Conservation (phyloP, 164 flowering plant species). For the Annona squamosa region DNA sequence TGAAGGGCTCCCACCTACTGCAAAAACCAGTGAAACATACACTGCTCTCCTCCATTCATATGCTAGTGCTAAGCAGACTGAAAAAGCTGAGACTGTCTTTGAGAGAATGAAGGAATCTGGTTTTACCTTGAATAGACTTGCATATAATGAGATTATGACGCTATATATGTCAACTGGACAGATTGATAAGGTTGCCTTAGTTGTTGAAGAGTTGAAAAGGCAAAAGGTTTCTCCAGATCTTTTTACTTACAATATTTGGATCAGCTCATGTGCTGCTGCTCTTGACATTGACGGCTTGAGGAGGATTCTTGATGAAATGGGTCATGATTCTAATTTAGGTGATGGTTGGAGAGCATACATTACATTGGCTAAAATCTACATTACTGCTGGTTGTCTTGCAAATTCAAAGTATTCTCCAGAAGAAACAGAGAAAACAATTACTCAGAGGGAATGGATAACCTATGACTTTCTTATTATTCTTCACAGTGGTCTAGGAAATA, state of each 20-base stretch:
- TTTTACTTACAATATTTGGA: slow-evolving; percentile 82
- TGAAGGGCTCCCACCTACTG: slow-evolving; percentile 11
- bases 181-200: slow-evolving; percentile 60
- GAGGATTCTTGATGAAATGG: slow-evolving; percentile 67
- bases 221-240: slow-evolving; percentile 60
- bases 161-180: slow-evolving; percentile 78
- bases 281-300: slow-evolving; percentile 47
- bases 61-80: slow-evolving; percentile 58
- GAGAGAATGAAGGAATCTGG: slow-evolving; percentile 44
- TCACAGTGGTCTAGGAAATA: slow-evolving; percentile 58
- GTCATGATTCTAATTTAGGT: slow-evolving; percentile 29
- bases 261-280: slow-evolving; percentile 77
- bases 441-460: slow-evolving; percentile 78
- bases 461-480: slow-evolving; percentile 81
- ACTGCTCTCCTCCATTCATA: slow-evolving; percentile 89
- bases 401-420: slow-evolving; percentile 43
- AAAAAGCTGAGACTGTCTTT: slow-evolving; percentile 61
- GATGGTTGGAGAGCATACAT: slow-evolving; percentile 57
- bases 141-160: slow-evolving; percentile 95
- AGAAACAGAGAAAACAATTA: slow-evolving; percentile 49
- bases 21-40: slow-evolving; percentile 72
- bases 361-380: slow-evolving; percentile 52
- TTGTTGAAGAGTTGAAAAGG: slow-evolving; percentile 60
- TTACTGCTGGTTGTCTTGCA: slow-evolving; percentile 36
- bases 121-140: slow-evolving; percentile 44